These are phyloP conservation scores for Fusarium sp. DNA, from an alignment of 2,329 filamentous ascomycete species.

Conservation along the genomic window DNA sequence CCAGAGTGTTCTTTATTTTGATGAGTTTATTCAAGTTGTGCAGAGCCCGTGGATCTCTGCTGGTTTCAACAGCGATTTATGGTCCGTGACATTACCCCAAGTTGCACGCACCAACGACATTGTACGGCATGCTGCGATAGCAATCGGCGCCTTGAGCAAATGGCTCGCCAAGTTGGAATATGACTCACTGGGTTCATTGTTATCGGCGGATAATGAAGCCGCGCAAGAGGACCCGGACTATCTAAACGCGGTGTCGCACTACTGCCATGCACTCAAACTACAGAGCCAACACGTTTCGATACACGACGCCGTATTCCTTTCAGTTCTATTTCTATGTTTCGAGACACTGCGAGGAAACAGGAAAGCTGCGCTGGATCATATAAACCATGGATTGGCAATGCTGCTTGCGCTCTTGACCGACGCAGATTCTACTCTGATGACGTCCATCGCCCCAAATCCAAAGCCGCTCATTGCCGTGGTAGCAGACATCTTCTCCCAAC, in stretches of 20 bases:
- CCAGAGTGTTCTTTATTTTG: slow-evolving; percentile 39
- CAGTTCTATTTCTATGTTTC: slow-evolving; percentile 46
- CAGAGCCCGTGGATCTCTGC: slow-evolving; percentile 44
- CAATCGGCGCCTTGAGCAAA: slow-evolving; percentile 43
- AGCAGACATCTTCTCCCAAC: slow-evolving; percentile 26
- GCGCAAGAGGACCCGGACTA: slow-evolving; percentile 34
- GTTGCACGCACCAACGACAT: slow-evolving; percentile 40
- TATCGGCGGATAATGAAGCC: neutral
- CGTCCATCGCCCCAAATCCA: slow-evolving; percentile 32
- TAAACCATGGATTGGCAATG: slow-evolving; percentile 49
- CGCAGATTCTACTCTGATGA: slow-evolving; percentile 6
- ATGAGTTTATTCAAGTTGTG: slow-evolving; percentile 45
- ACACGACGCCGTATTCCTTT: slow-evolving; percentile 46
- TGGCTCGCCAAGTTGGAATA: slow-evolving; percentile 7
- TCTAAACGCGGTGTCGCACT: slow-evolving; percentile 47
- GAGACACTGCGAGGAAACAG: slow-evolving; percentile 45
- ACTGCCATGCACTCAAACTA: slow-evolving; percentile 47
- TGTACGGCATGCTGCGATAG: slow-evolving; percentile 46
- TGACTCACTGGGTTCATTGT: neutral
- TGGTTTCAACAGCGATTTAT: slow-evolving; percentile 39
- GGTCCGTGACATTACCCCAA: slow-evolving; percentile 45
- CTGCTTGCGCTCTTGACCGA: slow-evolving; percentile 46
- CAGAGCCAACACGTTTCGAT: slow-evolving; percentile 41
- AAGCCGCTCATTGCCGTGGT: slow-evolving; percentile 29
- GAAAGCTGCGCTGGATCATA: slow-evolving; percentile 47